phyloP scores from a whole-genome alignment of 192 early-diverging fungal genomes.

The Paraglomus brasilianum region DNA sequence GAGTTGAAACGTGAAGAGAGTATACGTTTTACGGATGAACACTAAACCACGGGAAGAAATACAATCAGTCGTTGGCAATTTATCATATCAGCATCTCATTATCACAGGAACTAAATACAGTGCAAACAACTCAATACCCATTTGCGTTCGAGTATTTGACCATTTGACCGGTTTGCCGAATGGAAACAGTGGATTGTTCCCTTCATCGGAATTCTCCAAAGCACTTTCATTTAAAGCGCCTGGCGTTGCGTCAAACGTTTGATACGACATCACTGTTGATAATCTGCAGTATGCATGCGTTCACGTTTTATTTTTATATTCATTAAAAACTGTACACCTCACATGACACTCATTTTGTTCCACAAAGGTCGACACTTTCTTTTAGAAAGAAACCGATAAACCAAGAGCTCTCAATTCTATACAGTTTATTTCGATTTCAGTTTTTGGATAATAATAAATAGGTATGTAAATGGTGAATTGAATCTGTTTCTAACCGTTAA shows the following conservation, averaged over 20 bases:
- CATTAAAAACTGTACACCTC: slow-evolving; percentile 14
- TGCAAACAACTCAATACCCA: slow-evolving; percentile 7
- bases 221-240: no score
- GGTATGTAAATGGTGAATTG: no score
- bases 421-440: no score
- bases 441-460: no score
- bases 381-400: no score
- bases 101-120: no score
- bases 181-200: not conserved
- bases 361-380: not conserved
- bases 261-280: no score
- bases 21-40: slow-evolving; percentile 26
- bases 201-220: not conserved
- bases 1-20: slow-evolving; percentile 3
- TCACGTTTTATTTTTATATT: no score
- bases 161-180: slow-evolving; percentile 24
- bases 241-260: no score
- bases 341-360: not conserved
- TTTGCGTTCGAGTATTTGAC: slow-evolving; percentile 3
- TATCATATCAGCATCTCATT: not conserved
- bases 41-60: not conserved
- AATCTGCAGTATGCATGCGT: no score
- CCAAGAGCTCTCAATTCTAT: no score
- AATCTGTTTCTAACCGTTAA: no score
- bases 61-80: not conserved